phyloP scores from a whole-genome alignment of 2,329 filamentous ascomycete genomes.

The Penicillium concentricum region DNA sequence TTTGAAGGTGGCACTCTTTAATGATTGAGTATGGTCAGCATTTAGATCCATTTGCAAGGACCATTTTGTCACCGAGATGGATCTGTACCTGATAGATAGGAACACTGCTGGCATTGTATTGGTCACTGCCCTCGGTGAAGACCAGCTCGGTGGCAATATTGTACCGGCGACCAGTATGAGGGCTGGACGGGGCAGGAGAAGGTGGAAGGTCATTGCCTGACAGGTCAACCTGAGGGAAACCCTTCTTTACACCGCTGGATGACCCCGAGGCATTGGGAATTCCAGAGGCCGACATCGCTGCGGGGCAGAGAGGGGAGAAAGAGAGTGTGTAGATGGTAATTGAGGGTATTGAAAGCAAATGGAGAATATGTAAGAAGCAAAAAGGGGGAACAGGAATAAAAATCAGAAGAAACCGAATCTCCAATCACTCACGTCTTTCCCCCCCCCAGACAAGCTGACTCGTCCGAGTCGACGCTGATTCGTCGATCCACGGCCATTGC shows the following conservation, averaged over 20 bases:
- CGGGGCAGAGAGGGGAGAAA: conserved; percentile 19
- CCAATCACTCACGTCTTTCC: not conserved
- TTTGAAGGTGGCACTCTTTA: conserved; percentile 90
- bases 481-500: conserved; percentile 6
- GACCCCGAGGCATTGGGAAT: conserved; percentile 21
- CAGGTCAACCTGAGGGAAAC: conserved; percentile 66
- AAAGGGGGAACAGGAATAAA: not conserved
- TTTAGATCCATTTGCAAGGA: not conserved
- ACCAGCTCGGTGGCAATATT: conserved; percentile 94
- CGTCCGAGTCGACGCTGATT: conserved; percentile 15
- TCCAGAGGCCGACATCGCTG: conserved; percentile 42
- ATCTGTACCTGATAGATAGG: conserved; percentile 80
- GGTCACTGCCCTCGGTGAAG: conserved; percentile 92
- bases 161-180: conserved; percentile 81
- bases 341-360: not conserved
- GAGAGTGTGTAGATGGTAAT: not conserved
- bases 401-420: not conserved
- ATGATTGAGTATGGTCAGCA: not conserved
- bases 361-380: not conserved
- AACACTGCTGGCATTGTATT: conserved; percentile 94
- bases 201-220: conserved; percentile 84
- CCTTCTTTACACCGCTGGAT: conserved; percentile 46
- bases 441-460: conserved; percentile 8
- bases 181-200: conserved; percentile 89
- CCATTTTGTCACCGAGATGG: not conserved